Conservation (phyloP, 345 rosid species). For the Zanthoxylum bungeanum region DNA sequence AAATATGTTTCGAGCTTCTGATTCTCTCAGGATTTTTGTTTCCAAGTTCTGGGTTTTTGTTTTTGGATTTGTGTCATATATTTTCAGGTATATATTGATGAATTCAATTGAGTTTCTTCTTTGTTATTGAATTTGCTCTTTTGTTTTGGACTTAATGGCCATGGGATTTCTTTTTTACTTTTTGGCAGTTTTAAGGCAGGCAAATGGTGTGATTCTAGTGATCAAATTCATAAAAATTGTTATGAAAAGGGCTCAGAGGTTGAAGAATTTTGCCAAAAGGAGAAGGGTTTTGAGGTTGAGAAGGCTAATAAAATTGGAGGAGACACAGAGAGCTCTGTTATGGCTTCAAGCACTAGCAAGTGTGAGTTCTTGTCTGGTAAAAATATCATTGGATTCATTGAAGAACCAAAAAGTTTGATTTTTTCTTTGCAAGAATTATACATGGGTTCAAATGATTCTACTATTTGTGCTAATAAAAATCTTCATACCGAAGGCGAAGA, state of each 20-base stretch:
- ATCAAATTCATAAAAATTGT: slow-evolving; percentile 16
- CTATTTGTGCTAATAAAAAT: neutral
- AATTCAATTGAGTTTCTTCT: neutral
- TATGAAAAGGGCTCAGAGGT: neutral
- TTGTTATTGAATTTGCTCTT: neutral
- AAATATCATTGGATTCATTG: slow-evolving; percentile 42
- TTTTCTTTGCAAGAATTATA: slow-evolving; percentile 40
- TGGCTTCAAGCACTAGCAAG: slow-evolving; percentile 28
- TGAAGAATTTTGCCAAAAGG: slow-evolving; percentile 5
- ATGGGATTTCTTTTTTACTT: neutral
- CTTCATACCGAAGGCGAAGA: neutral
- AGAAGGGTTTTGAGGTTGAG: neutral
- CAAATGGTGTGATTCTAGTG: slow-evolving; percentile 16
- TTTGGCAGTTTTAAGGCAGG: slow-evolving; percentile 24
- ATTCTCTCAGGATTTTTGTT: slow-evolving; percentile 48
- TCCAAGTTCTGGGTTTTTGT: slow-evolving; percentile 39
- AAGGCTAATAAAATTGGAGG: slow-evolving; percentile 10
- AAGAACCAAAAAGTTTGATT: slow-evolving; percentile 41
- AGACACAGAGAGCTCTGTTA: slow-evolving; percentile 21
- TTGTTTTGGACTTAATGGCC: slow-evolving; percentile 16
- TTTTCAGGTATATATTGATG: slow-evolving; percentile 48
- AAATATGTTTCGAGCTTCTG: slow-evolving; percentile 28
- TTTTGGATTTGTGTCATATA: slow-evolving; percentile 18
- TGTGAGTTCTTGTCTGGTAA: slow-evolving; percentile 36
- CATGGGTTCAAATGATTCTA: slow-evolving; percentile 2